Evolutionary conservation across 331 rosid species (phyloP).

Genomic region (Malus hybrid): DNA sequence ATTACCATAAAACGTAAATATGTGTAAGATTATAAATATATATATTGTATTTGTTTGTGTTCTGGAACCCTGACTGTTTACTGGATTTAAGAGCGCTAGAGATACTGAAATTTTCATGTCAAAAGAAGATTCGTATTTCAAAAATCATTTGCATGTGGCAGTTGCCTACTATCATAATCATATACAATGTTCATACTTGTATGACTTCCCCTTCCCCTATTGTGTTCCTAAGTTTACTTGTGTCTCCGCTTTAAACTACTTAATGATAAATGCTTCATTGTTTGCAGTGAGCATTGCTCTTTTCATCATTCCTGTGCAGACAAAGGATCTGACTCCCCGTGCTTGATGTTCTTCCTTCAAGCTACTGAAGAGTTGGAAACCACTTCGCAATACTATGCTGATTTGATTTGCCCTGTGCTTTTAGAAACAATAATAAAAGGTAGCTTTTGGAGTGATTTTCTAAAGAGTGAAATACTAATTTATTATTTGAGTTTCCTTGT

Average conservation of each 20-base stretch:
- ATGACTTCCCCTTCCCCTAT: neutral
- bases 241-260: neutral
- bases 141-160: neutral
- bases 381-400: slow-evolving; percentile 36
- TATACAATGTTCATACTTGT: neutral
- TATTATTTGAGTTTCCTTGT: neutral
- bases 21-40: too few relatives aligned
- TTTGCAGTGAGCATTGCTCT: slow-evolving; percentile 63
- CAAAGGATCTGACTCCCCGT: slow-evolving; percentile 33
- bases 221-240: neutral
- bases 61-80: neutral
- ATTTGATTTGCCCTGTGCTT: slow-evolving; percentile 59
- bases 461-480: neutral
- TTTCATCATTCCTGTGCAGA: slow-evolving; percentile 28
- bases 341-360: slow-evolving; percentile 47
- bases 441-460: slow-evolving; percentile 19
- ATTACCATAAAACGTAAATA: neutral
- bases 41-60: neutral
- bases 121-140: neutral
- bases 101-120: neutral
- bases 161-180: neutral
- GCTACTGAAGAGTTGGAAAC: slow-evolving; percentile 32
- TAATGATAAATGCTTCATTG: slow-evolving; percentile 16
- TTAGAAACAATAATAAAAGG: slow-evolving; percentile 72
- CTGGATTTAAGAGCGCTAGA: neutral